These are phyloP conservation scores for Salvia hispanica DNA, from an alignment of 257 asterid genomes.

Conservation along the genomic window DNA sequence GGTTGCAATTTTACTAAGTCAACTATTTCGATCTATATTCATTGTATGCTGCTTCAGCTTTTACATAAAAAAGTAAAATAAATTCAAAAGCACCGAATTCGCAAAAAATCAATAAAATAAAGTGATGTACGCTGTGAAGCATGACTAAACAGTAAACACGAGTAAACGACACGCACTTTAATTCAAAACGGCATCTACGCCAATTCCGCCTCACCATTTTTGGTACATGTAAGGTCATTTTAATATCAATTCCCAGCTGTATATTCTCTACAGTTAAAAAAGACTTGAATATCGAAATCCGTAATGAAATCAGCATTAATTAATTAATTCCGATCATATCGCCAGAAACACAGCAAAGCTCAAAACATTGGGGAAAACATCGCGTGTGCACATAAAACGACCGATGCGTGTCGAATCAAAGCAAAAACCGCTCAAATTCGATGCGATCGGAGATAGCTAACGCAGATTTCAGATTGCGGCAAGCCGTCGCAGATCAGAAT, in stretches of 20 bases:
- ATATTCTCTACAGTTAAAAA: no score
- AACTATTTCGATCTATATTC: background rate
- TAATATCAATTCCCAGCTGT: slow-evolving; percentile 25
- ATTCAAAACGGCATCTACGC: slow-evolving; percentile 31
- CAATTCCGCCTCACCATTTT: slow-evolving; percentile 23
- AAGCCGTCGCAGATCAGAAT: slow-evolving; percentile 21
- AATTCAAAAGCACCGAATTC: no score
- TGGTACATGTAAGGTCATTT: slow-evolving; percentile 24
- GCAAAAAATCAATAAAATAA: background rate
- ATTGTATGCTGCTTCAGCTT: background rate
- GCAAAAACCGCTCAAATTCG: slow-evolving; percentile 10
- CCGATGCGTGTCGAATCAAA: background rate
- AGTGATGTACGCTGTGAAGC: no score
- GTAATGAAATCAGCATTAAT: no score
- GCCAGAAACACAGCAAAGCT: background rate
- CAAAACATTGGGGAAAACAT: background rate
- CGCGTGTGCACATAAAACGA: background rate
- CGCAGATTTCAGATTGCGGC: slow-evolving; percentile 10
- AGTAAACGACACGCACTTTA: slow-evolving; percentile 27
- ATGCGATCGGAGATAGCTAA: slow-evolving; percentile 22
- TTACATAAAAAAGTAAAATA: no score
- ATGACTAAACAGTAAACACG: no score
- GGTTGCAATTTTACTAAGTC: background rate
- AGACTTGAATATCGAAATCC: no score
- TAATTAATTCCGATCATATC: slow-evolving; percentile 15